These are phyloP conservation scores for Akanthomyces muscarius DNA, from an alignment of 2,329 filamentous ascomycete genomes.

Conservation along the genomic window DNA sequence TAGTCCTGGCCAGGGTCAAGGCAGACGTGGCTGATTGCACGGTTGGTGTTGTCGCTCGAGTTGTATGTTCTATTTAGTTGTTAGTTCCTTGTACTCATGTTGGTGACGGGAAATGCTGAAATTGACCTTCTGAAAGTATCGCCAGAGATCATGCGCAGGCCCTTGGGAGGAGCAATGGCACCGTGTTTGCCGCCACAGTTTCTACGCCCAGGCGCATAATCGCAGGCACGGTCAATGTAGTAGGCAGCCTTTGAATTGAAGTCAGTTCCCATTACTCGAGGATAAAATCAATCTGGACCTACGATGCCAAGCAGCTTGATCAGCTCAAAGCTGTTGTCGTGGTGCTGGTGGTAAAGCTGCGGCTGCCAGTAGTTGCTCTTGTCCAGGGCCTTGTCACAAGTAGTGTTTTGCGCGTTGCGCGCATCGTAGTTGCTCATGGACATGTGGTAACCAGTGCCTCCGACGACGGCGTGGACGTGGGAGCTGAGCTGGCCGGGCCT, in stretches of 20 bases:
- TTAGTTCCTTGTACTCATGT: neutral
- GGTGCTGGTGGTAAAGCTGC: slow-evolving; percentile 45
- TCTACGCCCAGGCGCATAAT: slow-evolving; percentile 24
- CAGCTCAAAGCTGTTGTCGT: slow-evolving; percentile 52
- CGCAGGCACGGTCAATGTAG: slow-evolving; percentile 27
- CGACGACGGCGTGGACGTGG: slow-evolving; percentile 60
- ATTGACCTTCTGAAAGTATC: slow-evolving; percentile 43
- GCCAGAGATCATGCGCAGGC: slow-evolving; percentile 64
- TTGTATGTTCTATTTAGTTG: slow-evolving; percentile 35
- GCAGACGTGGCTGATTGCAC: slow-evolving; percentile 54
- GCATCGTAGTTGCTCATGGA: slow-evolving; percentile 50
- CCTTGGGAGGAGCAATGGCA: slow-evolving; percentile 56
- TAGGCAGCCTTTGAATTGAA: slow-evolving; percentile 23
- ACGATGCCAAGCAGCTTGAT: slow-evolving; percentile 30
- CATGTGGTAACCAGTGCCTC: slow-evolving; percentile 57
- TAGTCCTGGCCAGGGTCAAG: slow-evolving; percentile 45
- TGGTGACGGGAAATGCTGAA: neutral
- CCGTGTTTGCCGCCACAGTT: slow-evolving; percentile 22
- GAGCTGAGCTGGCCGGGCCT: slow-evolving; percentile 47
- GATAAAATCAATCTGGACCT: slow-evolving; percentile 3
- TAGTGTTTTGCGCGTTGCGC: slow-evolving; percentile 55
- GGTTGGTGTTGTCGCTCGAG: slow-evolving; percentile 39
- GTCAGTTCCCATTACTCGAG: neutral
- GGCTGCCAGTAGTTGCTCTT: slow-evolving; percentile 68
- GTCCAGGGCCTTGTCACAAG: slow-evolving; percentile 59